Base-by-base conservation (phyloP, 495 filamentous ascomycete species). In the Xylaria nigripes region DNA sequence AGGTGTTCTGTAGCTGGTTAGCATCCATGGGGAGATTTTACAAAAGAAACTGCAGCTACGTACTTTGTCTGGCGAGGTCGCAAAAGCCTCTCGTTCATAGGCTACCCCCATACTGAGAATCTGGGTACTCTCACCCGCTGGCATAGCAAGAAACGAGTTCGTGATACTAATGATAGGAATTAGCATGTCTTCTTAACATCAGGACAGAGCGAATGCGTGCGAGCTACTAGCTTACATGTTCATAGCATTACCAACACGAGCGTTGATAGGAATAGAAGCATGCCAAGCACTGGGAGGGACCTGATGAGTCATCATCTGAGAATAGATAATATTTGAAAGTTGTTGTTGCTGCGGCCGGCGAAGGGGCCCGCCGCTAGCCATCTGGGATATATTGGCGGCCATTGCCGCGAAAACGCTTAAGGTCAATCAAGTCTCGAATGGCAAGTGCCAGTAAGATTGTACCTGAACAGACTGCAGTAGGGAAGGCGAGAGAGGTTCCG, bases 311-410 rank as follows among this genome's bases (percentile, higher is more conserved):
- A 62, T 58, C 19, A 65, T 55, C 30, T 67, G 61, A 18, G 62
- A 57, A 47, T 62, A 65, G 1, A 67, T 56, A 0, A 64, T 18
- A 9, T 64, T 57, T 15, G 64, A 61, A 9, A 70, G 45, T 45
- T 64, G 65, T 44, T 66, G 68, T 25, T 69, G 63, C 54, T 65
- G 62, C 56, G 69, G 63, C 56, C 57, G 61, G 48, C 59, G 55
- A 30, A 55, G 43, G 48, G 51, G 60, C 62, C 61, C 67, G 27
- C 56, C 56, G 51, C 61, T 61, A 13, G 57, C 69, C 70, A 74
- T 76, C 48, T 71, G 70, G 56, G 63, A 67, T 57, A 74, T 70
- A 56, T 74, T 74, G 48, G 70, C 70, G 67, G 74, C 73, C 74
- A 77, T 77, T 54, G 73, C 69, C 70, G 72, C 71, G 50, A 47